Base-by-base conservation (phyloP, 73 alveolate genomes). In the Symbiodinium pilosum region DNA sequence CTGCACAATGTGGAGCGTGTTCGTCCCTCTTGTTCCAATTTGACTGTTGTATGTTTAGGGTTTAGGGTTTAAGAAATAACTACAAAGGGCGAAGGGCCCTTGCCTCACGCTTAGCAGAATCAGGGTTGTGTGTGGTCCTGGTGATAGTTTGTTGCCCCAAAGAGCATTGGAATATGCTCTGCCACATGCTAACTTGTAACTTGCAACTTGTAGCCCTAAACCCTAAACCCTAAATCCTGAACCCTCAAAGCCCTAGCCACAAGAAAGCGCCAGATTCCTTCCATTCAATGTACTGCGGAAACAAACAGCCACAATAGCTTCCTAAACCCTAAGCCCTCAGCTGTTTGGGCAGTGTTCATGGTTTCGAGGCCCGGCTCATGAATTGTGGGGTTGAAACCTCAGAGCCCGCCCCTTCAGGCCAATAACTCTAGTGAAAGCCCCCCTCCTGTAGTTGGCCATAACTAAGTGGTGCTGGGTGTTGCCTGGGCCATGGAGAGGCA, bases 41-140 rank as follows among this genome's bases (percentile, higher is more conserved):
- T 47, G 59, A 14, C 21, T 47, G 59, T 64, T 0, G 16, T 0
- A 14, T 24, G 77, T 6, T 6, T 6, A 64, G 77, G 77, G 77
- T 64, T 64, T 64, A 64, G 77, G 77, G 30, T 24, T 24, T 64
- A 64, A 64, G 77, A 36, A 14, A 47, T 47, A 47, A 47, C 21
- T 6, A 14, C 14, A 47, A 6, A 14, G 59, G 59, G 59, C 59
- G 59, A 47, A 47, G 59, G 59, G 59, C 59, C 14, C 59, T 47
- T 47, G 59, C 59, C 14, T 47, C 59, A 47, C 59, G 87, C 94
- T 84, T 87, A 54, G 43, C 85, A 64, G 3, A 87, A 26, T 32
- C 52, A 41, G n/a, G 56, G 85, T 34, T 87, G 85, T 28, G 94
- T 87, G 94, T 41, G 52, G 68, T 59, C 24, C 32, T 87, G 94